Evolutionary conservation across 2,329 filamentous ascomycete species (phyloP), one percentile per base, ranked within the genome.

Genomic region (Cadophora sp.): DNA sequence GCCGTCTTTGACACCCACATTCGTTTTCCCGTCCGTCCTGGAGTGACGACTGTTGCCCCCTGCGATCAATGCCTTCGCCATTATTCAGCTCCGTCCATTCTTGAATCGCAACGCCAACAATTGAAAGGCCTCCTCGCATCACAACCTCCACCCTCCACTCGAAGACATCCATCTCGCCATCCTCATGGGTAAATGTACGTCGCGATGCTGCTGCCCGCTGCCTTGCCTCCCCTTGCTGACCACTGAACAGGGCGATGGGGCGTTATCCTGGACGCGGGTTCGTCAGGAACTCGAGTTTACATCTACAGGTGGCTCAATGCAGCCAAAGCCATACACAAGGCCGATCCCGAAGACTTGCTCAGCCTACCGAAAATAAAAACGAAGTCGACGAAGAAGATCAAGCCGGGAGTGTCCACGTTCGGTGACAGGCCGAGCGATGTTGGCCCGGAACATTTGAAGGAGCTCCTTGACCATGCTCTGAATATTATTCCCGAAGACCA

Each of bases 231-330:
- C 47, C 33, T 20, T 55, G 43, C 63, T 71, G 59, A 68, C 33
- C 16, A 33, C 36, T 58, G 24, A 62, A 22, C 61, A 78, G 76
- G 75, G 75, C 85, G 87, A 82, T 97, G 96, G 85, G 96, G 94
- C 78, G 92, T 98, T 75, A 94, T 99, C 78, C 87, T 99, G 76
- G 96, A 99, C 85, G 96, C 96, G 78, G 96, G 96, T 74, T 98
- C 96, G 80, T 98, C 96, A 79, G 95, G 96, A 78, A 98, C 95
- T 75, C 91, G 96, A 78, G 86, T 97, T 70, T 93, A 99, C 79
- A 88, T 99, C 66, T 99, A 99, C 81, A 88, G 90, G 80, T 99
- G 96, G 96, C 87, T 94, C 76, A 91, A 96, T 76, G 89, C 89
- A 71, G 83, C 87, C 47, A 85, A 85, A 72, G 90, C 91, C 71